These are phyloP conservation scores for Chlorella sp. DNA, from an alignment of 139 green algal genomes.

Conservation along the genomic window DNA sequence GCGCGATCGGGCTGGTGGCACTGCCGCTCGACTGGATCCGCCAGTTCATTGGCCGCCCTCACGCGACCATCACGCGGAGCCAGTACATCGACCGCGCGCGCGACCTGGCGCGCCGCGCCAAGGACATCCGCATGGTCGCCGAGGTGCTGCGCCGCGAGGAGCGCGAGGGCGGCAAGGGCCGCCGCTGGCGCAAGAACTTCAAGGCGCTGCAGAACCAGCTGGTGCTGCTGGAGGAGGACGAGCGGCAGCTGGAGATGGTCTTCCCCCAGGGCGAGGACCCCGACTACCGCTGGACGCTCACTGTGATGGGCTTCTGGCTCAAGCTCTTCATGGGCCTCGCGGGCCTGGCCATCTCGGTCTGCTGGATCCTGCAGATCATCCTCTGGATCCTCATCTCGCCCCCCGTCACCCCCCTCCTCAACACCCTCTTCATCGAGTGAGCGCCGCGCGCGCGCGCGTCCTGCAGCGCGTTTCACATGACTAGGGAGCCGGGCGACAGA, in stretches of 20 bases:
- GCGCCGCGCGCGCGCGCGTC: no score
- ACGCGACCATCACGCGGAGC: slow-evolving; percentile 74
- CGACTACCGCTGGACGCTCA: slow-evolving; percentile 77
- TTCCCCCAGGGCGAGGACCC: slow-evolving; percentile 90
- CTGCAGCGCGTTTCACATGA: no score
- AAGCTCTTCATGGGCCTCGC: slow-evolving; percentile 74
- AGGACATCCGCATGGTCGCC: slow-evolving; percentile 64
- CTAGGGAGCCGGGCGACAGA: no score
- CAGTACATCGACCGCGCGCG: slow-evolving; percentile 87
- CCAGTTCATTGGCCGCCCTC: slow-evolving; percentile 76
- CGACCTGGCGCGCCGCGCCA: slow-evolving; percentile 71
- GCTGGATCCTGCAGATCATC: slow-evolving; percentile 94
- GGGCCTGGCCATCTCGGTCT: slow-evolving; percentile 65
- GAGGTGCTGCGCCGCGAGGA: slow-evolving; percentile 73
- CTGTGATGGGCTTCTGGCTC: slow-evolving; percentile 81
- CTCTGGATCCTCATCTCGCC: slow-evolving; percentile 89
- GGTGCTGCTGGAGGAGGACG: slow-evolving; percentile 87
- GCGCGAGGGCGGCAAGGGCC: slow-evolving; percentile 44
- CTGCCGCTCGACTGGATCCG: slow-evolving; percentile 89
- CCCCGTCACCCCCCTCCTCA: slow-evolving; percentile 86
- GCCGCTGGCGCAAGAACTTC: slow-evolving; percentile 79
- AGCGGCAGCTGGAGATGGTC: slow-evolving; percentile 78
- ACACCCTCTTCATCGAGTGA: slow-evolving; percentile 86
- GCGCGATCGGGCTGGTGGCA: slow-evolving; percentile 84
- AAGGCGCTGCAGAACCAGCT: slow-evolving; percentile 78